Evolutionary conservation across 176 grass and related monocot genomes (phyloP).

Genomic region (Poa annua): DNA sequence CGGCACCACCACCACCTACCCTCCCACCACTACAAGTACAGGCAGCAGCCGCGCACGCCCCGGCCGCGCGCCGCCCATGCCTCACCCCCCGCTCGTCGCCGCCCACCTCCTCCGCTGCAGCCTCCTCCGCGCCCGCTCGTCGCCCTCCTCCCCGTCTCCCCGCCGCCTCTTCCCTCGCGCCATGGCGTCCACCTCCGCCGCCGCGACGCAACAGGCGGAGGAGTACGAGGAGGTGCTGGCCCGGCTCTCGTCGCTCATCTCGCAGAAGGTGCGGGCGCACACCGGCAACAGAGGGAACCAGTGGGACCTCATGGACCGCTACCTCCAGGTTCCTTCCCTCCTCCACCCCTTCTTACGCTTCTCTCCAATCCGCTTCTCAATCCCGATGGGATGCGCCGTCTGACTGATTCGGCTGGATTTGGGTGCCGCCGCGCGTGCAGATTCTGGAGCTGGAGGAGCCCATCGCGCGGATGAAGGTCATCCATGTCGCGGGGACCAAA

Average conservation of each 20-base stretch:
- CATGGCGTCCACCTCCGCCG: constrained; percentile 14
- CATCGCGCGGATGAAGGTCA: constrained; percentile 72
- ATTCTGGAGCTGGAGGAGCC: constrained; percentile 62
- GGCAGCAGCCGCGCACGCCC: neutral
- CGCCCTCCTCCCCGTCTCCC: neutral
- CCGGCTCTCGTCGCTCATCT: constrained; percentile 84
- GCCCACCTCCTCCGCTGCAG: neutral
- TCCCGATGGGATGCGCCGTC: neutral
- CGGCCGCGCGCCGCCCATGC: constrained; percentile 36
- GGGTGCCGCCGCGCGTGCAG: neutral
- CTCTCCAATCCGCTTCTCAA: neutral
- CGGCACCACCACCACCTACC: constrained; percentile 35
- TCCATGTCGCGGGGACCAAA: constrained; percentile 92
- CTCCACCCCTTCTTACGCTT: neutral
- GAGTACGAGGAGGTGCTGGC: constrained; percentile 79
- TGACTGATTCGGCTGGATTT: constrained; percentile 3
- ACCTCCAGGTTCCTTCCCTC: constrained; percentile 59
- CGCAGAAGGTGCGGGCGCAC: constrained; percentile 69
- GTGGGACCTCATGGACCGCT: constrained; percentile 80
- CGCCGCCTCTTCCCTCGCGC: constrained; percentile 10
- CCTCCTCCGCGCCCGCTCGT: neutral
- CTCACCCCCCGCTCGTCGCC: neutral
- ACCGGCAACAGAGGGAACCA: constrained; percentile 72
- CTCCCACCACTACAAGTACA: neutral
- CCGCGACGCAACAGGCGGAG: too few relatives aligned